Evolutionary conservation across 805 yeast species (phyloP).

Genomic region (Lipomyces yamadae): DNA sequence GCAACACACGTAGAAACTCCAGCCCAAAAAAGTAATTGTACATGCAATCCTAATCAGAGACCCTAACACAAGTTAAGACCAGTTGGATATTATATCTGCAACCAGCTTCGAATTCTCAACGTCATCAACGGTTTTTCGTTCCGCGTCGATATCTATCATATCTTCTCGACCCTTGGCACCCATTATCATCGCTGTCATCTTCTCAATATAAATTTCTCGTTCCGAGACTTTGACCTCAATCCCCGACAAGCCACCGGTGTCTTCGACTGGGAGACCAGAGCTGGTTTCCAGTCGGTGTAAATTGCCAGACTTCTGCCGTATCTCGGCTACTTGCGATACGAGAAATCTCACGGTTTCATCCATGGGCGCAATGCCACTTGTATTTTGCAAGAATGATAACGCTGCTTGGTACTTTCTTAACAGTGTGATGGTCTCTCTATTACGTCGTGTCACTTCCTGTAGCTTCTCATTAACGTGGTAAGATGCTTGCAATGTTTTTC

Average conservation of each 20-base stretch:
- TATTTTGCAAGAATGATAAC: slow-evolving; percentile 24
- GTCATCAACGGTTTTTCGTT: slow-evolving; percentile 4
- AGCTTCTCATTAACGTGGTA: slow-evolving; percentile 30
- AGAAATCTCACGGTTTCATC: slow-evolving; percentile 36
- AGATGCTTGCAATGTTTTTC: slow-evolving; percentile 35
- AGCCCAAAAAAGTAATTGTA: neutral
- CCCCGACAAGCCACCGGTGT: slow-evolving; percentile 5
- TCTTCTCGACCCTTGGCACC: slow-evolving; percentile 12
- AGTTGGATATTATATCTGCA: slow-evolving; percentile 1
- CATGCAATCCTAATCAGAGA: neutral
- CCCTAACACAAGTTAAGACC: neutral
- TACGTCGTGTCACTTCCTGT: slow-evolving; percentile 14
- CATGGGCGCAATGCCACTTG: slow-evolving; percentile 35
- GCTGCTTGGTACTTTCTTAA: slow-evolving; percentile 28
- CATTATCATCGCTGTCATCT: slow-evolving; percentile 36
- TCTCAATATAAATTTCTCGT: slow-evolving; percentile 34
- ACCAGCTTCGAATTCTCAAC: slow-evolving; percentile 12
- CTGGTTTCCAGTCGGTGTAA: slow-evolving; percentile 16
- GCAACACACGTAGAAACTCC: neutral
- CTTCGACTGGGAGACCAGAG: neutral
- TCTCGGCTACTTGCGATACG: slow-evolving; percentile 27
- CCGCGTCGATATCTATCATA: slow-evolving; percentile 13
- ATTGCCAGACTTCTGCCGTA: slow-evolving; percentile 15
- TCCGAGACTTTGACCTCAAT: slow-evolving; percentile 15
- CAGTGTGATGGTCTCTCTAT: slow-evolving; percentile 16